Conservation (phyloP, 306 rosid species). For the Glycine tomentella region DNA sequence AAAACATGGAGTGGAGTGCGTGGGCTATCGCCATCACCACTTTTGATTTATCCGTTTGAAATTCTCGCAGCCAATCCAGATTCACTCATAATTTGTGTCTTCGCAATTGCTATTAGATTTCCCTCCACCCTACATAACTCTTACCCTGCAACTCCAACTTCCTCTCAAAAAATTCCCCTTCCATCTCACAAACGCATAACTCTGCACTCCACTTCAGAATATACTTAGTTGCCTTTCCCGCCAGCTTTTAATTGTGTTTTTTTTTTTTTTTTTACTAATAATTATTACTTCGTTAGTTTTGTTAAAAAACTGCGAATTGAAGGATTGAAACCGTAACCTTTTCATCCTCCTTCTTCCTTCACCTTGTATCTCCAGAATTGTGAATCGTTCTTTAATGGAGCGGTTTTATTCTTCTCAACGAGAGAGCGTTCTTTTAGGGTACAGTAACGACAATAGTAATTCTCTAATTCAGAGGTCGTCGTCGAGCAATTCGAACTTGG, state of each 20-base stretch:
- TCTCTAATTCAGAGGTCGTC: slow-evolving; percentile 33
- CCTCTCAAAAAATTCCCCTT: too few species aligned
- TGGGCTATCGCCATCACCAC: slow-evolving; percentile 9
- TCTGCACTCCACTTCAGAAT: too few species aligned
- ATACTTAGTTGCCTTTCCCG: slow-evolving; percentile 41
- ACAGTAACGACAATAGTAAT: slow-evolving; percentile 12
- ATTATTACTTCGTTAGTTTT: too few species aligned
- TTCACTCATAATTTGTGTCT: slow-evolving; percentile 61
- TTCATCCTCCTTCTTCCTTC: too few species aligned
- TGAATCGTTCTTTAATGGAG: slow-evolving; percentile 55
- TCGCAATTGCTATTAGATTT: slow-evolving; percentile 29
- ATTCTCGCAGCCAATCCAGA: slow-evolving; percentile 53
- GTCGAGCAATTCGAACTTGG: slow-evolving; percentile 54
- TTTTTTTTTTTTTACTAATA: too few species aligned
- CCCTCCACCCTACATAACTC: neutral
- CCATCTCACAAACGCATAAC: too few species aligned
- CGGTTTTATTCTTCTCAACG: slow-evolving; percentile 49
- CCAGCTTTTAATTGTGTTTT: slow-evolving; percentile 45
- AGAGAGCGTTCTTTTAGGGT: slow-evolving; percentile 67
- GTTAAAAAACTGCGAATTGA: too few species aligned
- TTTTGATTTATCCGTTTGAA: slow-evolving; percentile 41
- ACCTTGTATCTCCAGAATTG: neutral
- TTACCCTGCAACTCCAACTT: too few species aligned
- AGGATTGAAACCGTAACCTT: too few species aligned
- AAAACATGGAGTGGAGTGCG: slow-evolving; percentile 35